A percentile compares a stretch with the other conserved stretches of the same genome.
Conservation (phyloP, 345 rosid species). For the Viola odorata region DNA sequence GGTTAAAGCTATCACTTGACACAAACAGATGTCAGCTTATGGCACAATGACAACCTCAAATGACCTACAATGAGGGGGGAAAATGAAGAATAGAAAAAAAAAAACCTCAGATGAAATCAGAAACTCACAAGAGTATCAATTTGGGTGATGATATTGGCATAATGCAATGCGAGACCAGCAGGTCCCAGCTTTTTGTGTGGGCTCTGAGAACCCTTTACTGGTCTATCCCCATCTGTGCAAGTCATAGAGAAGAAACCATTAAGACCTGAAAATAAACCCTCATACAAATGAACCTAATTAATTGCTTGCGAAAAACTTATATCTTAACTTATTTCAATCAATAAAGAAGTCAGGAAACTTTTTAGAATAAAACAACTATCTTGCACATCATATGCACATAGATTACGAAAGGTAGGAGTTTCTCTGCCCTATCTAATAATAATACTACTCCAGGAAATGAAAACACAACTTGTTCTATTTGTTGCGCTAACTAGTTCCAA, state of each 20-base stretch:
- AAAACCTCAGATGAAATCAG: background rate
- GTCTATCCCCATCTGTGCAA: slow-evolving; percentile 54
- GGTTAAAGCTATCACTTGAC: slow-evolving; percentile 1
- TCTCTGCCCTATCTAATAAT: too few species aligned
- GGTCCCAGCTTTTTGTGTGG: slow-evolving; percentile 66
- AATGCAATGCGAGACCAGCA: slow-evolving; percentile 96
- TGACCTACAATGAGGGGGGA: background rate
- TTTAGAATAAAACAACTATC: too few species aligned
- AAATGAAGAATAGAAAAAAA: background rate
- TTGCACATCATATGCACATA: too few species aligned
- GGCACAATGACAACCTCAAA: background rate
- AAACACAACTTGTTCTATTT: too few species aligned
- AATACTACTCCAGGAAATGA: too few species aligned
- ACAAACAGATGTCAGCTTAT: too few species aligned
- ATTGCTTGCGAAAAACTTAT: too few species aligned
- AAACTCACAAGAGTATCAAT: slow-evolving; percentile 89
- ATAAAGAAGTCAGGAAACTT: too few species aligned
- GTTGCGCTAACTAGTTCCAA: too few species aligned
- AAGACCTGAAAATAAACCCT: background rate
- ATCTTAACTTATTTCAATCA: too few species aligned
- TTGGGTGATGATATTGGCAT: slow-evolving; percentile 90
- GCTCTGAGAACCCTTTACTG: slow-evolving; percentile 31
- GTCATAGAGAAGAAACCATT: slow-evolving; percentile 10
- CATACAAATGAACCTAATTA: too few species aligned
- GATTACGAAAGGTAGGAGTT: too few species aligned